Evolutionary conservation across 108 stramenopile genomes (phyloP).

Genomic region (Nitzschia sp.): DNA sequence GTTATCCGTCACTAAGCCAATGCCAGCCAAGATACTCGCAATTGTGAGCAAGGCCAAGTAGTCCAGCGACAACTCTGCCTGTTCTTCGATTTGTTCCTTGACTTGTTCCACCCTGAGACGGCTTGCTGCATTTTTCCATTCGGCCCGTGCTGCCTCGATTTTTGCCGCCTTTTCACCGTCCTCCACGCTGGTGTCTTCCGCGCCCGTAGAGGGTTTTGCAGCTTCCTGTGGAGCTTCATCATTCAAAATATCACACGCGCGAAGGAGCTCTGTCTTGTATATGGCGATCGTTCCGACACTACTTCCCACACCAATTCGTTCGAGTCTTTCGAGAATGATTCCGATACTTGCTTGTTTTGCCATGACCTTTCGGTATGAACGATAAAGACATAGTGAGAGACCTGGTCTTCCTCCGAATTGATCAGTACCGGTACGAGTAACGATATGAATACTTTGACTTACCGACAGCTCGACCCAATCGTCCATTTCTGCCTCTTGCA

Average conservation of each 20-base stretch:
- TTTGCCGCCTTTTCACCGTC: slow-evolving; percentile 7
- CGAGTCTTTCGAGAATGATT: slow-evolving; percentile 39
- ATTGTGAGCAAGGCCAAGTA: slow-evolving; percentile 55
- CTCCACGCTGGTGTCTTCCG: background rate
- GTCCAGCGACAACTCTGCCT: slow-evolving; percentile 46
- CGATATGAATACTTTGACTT: too few species aligned
- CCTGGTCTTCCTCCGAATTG: too few species aligned
- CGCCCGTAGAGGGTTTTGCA: background rate
- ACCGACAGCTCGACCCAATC: slow-evolving; percentile 19
- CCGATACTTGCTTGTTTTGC: slow-evolving; percentile 18
- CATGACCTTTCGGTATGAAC: too few species aligned
- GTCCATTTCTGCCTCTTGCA: background rate
- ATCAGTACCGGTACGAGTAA: too few species aligned
- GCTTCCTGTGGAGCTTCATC: background rate
- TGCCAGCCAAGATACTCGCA: slow-evolving; percentile 64
- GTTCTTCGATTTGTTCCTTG: slow-evolving; percentile 55
- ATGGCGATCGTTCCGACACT: slow-evolving; percentile 42
- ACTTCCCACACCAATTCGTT: slow-evolving; percentile 47
- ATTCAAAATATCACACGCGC: slow-evolving; percentile 15
- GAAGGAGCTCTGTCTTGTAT: slow-evolving; percentile 35
- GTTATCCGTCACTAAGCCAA: slow-evolving; percentile 71
- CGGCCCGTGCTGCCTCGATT: slow-evolving; percentile 23
- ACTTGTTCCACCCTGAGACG: slow-evolving; percentile 55
- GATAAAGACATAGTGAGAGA: too few species aligned
- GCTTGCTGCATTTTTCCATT: slow-evolving; percentile 52